phyloP scores from a whole-genome alignment of 1,284 basidiomycete genomes.

The Rugosomyces carneus region DNA sequence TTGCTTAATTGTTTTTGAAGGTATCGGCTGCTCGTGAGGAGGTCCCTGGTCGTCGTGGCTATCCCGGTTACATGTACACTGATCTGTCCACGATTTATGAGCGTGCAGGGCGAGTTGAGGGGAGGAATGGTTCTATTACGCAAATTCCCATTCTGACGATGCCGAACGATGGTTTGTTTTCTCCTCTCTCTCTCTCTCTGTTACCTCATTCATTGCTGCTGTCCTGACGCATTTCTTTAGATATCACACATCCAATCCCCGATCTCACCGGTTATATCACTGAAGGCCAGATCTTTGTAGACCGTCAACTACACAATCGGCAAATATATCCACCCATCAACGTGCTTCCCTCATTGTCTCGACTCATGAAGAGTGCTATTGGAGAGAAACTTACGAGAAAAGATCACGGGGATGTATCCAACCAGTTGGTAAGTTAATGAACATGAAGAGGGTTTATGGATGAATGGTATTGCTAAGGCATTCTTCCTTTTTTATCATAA shows the following conservation, averaged over 20 bases:
- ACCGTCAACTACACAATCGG: conserved; percentile 89
- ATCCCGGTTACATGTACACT: conserved; percentile 99
- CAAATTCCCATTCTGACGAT: conserved; percentile 99
- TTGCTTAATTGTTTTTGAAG: conserved; percentile 30
- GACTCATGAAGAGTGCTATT: conserved; percentile 99
- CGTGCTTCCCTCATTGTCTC: conserved; percentile 96
- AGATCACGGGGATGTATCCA: conserved; percentile 98
- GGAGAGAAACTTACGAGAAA: conserved; percentile 96
- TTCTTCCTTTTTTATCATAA: no score
- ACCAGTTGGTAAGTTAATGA: conserved; percentile 83
- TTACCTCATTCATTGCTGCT: conserved; percentile 2
- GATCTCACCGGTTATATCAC: conserved; percentile 99
- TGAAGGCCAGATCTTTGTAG: conserved; percentile 98
- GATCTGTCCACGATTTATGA: conserved; percentile 99
- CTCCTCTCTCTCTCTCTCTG: conserved; percentile 7
- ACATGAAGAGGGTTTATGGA: conserved; percentile 15
- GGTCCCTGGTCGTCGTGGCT: conserved; percentile 98
- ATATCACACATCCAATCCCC: conserved; percentile 99
- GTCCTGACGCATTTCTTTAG: conserved; percentile 32
- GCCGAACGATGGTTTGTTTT: conserved; percentile 87
- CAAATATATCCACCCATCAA: conserved; percentile 99
- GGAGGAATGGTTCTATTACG: conserved; percentile 98
- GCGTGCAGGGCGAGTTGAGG: conserved; percentile 96
- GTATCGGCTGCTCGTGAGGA: conserved; percentile 99
- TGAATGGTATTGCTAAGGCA: conserved; percentile 7